Conservation (phyloP, 2,329 filamentous ascomycete genomes). For the Fusarium neocosmosporiellum region DNA sequence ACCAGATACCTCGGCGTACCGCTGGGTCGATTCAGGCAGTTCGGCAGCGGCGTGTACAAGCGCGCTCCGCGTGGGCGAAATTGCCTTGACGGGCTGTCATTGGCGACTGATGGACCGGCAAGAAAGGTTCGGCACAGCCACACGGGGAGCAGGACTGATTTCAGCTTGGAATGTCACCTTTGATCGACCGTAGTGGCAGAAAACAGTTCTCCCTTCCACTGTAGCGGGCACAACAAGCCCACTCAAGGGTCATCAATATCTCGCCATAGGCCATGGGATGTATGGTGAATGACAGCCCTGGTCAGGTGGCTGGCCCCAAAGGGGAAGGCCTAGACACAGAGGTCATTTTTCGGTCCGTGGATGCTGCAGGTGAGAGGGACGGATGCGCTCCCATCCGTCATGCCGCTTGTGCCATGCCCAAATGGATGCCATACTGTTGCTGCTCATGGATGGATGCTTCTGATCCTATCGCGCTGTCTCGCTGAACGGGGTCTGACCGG, state of each 20-base stretch:
- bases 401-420: conserved; percentile 25
- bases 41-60: conserved; percentile 8
- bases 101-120: background rate
- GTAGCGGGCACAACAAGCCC: conserved; percentile 3
- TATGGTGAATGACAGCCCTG: conserved; percentile 27
- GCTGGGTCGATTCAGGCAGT: conserved; percentile 19
- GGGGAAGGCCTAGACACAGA: conserved; percentile 36
- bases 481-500: conserved; percentile 11
- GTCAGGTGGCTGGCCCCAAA: conserved; percentile 42
- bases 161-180: conserved; percentile 17
- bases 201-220: background rate
- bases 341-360: conserved; percentile 34
- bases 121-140: conserved; percentile 34
- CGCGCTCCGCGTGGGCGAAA: conserved; percentile 6
- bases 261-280: conserved; percentile 35
- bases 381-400: conserved; percentile 34
- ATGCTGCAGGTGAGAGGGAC: conserved; percentile 39
- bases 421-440: conserved; percentile 23
- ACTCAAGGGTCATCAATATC: conserved; percentile 19
- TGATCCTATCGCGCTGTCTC: conserved; percentile 1
- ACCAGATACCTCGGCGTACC: conserved; percentile 5
- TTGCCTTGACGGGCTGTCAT: background rate
- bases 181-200: conserved; percentile 4
- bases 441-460: conserved; percentile 9
- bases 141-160: conserved; percentile 21